Percentiles rank a stretch among this genome's conserved stretches.
phyloP scores from a whole-genome alignment of 148 eudicot species.

The Beta vulgaris region DNA sequence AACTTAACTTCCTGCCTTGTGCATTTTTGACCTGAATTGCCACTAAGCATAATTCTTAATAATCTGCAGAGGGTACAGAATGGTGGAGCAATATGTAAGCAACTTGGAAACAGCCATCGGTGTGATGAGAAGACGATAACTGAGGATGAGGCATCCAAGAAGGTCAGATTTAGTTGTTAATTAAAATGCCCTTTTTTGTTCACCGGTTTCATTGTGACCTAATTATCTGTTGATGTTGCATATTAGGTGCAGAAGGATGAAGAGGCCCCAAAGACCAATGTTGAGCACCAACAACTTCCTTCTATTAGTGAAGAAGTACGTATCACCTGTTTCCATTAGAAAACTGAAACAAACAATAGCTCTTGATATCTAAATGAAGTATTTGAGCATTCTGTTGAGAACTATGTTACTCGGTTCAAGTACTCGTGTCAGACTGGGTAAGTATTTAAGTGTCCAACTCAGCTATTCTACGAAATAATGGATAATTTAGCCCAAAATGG shows the following conservation, averaged over 20 bases:
- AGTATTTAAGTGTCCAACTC: too few species aligned
- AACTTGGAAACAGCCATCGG: conserved; percentile 3
- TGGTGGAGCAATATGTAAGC: conserved; percentile 42
- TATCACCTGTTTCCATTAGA: not conserved
- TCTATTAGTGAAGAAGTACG: conserved; percentile 39
- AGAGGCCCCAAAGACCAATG: conserved; percentile 18
- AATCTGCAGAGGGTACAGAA: conserved; percentile 34
- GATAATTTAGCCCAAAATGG: too few species aligned
- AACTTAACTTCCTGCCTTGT: not conserved
- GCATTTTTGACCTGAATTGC: not conserved
- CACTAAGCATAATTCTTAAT: conserved; percentile 1
- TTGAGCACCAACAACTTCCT: conserved; percentile 29
- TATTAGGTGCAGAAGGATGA: conserved; percentile 37
- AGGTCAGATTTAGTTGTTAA: conserved; percentile 26
- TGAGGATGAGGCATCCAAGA: conserved; percentile 32
- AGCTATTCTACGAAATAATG: too few species aligned
- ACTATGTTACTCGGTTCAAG: too few species aligned
- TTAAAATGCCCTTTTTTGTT: not conserved
- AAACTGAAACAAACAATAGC: not conserved
- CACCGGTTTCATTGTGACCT: not conserved
- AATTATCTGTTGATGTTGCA: conserved; percentile 3
- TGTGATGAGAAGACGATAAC: conserved; percentile 46
- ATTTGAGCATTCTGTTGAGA: too few species aligned
- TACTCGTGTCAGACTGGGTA: too few species aligned
- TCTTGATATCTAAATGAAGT: too few species aligned